Evolutionary conservation across 768 basidiomycete species (phyloP).

Genomic region (Lentinula lateritia): DNA sequence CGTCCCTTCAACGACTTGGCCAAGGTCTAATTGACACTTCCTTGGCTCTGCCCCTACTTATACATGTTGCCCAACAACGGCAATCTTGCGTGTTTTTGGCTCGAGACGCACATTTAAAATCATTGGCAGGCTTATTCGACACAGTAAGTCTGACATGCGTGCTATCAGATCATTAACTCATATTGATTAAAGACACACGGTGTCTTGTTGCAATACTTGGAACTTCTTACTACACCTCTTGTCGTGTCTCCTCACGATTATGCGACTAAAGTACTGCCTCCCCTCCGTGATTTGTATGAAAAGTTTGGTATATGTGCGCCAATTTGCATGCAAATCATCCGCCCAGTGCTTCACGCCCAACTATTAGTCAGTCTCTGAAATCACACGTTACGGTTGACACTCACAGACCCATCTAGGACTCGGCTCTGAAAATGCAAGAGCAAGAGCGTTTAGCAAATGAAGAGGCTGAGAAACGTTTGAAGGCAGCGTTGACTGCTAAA

Average conservation of each 20-base stretch:
- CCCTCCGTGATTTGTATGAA: constrained; percentile 65
- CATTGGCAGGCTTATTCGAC: constrained; percentile 83
- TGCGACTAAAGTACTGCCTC: constrained; percentile 65
- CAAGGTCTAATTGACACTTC: constrained; percentile 60
- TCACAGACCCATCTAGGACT: constrained; percentile 31
- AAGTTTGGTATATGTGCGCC: constrained; percentile 78
- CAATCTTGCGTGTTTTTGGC: constrained; percentile 78
- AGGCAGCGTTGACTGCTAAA: constrained; percentile 75
- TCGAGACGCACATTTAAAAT: constrained; percentile 75
- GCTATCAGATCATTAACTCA: constrained; percentile 11
- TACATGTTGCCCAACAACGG: constrained; percentile 89
- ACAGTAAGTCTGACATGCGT: constrained; percentile 49
- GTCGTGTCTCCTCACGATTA: constrained; percentile 71
- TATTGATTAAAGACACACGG: constrained; percentile 68
- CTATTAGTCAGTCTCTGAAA: constrained; percentile 44
- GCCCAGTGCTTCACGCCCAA: constrained; percentile 67
- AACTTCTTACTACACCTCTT: constrained; percentile 71
- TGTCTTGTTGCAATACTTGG: constrained; percentile 87
- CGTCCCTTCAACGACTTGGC: constrained; percentile 64
- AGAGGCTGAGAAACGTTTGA: constrained; percentile 76
- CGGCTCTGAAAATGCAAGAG: constrained; percentile 60
- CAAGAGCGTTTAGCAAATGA: constrained; percentile 63
- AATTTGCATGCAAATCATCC: constrained; percentile 91
- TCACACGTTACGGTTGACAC: not conserved
- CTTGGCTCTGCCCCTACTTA: constrained; percentile 82